Evolutionary conservation across 257 asterid species (phyloP).

Genomic region (Paulownia fortunei): DNA sequence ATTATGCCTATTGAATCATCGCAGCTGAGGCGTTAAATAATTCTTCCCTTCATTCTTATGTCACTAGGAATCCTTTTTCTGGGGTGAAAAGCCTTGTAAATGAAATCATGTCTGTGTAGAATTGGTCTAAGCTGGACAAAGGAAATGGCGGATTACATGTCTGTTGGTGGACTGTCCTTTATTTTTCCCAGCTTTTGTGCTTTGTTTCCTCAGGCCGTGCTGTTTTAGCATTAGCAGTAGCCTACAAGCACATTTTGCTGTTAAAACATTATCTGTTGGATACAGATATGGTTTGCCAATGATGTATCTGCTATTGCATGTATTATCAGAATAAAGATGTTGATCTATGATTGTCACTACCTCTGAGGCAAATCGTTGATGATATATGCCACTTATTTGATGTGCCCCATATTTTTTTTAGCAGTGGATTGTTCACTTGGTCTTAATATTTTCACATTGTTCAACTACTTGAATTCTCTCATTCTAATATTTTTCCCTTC

Average conservation of each 20-base stretch:
- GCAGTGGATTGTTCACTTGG: no score
- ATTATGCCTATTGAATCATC: slow-evolving; percentile 38
- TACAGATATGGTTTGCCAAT: slow-evolving; percentile 41
- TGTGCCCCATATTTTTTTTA: no score
- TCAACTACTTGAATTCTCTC: no score
- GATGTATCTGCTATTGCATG: slow-evolving; percentile 46
- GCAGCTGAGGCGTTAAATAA: slow-evolving; percentile 39
- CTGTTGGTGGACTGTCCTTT: background rate
- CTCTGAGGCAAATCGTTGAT: slow-evolving; percentile 59
- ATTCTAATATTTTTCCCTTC: no score
- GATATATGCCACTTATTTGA: background rate
- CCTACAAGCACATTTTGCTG: no score
- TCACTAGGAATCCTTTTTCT: no score
- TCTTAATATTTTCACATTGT: no score
- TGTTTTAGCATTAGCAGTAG: background rate
- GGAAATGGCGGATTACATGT: no score
- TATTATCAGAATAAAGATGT: slow-evolving; percentile 48
- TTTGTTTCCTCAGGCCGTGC: background rate
- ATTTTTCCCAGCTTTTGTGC: no score
- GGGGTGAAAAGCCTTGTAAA: no score
- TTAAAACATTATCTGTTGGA: background rate
- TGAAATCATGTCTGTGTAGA: no score
- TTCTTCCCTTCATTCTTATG: background rate
- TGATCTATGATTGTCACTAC: slow-evolving; percentile 66
- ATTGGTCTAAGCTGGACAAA: no score